Conservation (phyloP, 352 stramenopile genomes). For the Phytophthora podocarpi region DNA sequence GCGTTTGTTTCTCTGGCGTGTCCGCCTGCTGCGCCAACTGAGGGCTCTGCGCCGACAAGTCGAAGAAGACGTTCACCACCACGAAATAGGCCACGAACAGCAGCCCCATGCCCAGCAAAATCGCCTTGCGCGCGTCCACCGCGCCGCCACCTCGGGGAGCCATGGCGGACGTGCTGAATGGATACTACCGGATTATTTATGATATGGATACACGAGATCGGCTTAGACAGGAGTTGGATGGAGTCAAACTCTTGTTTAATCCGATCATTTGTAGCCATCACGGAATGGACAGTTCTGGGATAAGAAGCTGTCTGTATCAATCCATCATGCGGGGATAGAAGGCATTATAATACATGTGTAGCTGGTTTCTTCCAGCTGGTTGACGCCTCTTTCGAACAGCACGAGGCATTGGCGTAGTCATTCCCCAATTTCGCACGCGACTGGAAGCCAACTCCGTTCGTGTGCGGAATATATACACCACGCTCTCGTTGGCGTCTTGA, state of each 20-base stretch:
- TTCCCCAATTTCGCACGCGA: constrained; percentile 30
- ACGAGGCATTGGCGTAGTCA: not conserved
- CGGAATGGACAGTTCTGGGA: no score
- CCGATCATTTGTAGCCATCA: no score
- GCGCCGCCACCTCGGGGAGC: constrained; percentile 15
- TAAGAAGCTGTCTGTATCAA: constrained; percentile 8
- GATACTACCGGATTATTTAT: not conserved
- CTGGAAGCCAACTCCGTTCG: constrained; percentile 1
- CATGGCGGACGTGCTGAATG: constrained; percentile 20
- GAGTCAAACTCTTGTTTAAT: no score
- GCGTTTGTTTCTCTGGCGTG: not conserved
- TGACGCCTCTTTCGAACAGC: constrained; percentile 3
- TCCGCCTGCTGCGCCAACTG: constrained; percentile 8
- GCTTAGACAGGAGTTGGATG: not conserved
- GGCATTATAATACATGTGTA: no score
- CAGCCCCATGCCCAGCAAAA: constrained; percentile 57
- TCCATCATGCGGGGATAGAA: constrained; percentile 5
- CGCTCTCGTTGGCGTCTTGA: constrained; percentile 15
- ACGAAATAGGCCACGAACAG: constrained; percentile 73
- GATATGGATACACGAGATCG: constrained; percentile 15
- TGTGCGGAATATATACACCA: constrained; percentile 31
- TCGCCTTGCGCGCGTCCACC: constrained; percentile 57
- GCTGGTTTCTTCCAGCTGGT: constrained; percentile 1
- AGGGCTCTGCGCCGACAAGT: constrained; percentile 31
- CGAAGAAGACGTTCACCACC: constrained; percentile 72